Evolutionary conservation across 2,329 filamentous ascomycete genomes (phyloP), one percentile per base, ranked within the genome.

Genomic region (Colletotrichum noveboracense): DNA sequence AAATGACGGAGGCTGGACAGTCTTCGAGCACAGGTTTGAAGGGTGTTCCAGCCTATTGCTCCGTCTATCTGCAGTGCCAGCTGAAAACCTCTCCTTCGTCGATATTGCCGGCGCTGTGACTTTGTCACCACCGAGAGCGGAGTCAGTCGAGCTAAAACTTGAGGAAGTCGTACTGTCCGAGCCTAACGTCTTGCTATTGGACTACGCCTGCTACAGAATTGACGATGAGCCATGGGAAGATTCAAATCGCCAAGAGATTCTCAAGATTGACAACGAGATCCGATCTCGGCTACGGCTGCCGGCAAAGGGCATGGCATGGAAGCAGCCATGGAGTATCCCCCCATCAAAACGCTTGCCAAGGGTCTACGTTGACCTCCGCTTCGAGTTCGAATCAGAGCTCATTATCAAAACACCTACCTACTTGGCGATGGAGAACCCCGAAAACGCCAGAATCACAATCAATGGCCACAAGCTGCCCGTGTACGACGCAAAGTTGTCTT

Each of bases 101-200:
- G 38, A 38, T 8, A 9, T 69, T 1, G 36, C n/a, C 3, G 74
- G 36, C 3, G 48, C 30, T 14, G 21, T 60, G 4, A 38, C 18
- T 4, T 13, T 60, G 2, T 9, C 24, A 7, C 52, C 52, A 4
- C 14, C 26, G 0, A 52, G n/a, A 10, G 12, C 62, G 4, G 16
- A 66, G 9, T 5, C 66, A 6, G 56, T 70, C 1, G 70, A 67
- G 4, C 8, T 78, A 2, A 70, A 65, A 12, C 73, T 79, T 3
- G 64, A 72, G 0, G 71, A 70, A 14, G 77, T 70, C 18, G 30
- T 67, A 1, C 75, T 83, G 8, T 80, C 80, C 0, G 82, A 83
- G 62, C 80, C 78, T 1, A 83, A 83, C 48, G 82, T 83, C 14
- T 71, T 83, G 5, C 75, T 83, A 14, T 78, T 83, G 5, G 82